Evolutionary conservation across 176 grass and related monocot genomes (phyloP).

Genomic region (Pontederia crassipes): DNA sequence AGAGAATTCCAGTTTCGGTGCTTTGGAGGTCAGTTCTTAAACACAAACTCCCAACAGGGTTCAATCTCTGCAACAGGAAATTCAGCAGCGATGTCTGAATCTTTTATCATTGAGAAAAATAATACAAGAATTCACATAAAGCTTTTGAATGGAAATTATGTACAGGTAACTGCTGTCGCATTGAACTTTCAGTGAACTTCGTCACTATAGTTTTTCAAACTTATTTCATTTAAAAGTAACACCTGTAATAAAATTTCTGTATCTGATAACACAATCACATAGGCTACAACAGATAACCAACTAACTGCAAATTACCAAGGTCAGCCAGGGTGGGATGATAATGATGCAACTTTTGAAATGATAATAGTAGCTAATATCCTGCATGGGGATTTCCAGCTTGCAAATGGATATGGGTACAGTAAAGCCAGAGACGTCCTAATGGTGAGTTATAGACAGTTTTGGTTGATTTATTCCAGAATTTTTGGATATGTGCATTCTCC

Average conservation of each 20-base stretch:
- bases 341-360: slow-evolving; percentile 67
- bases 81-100: slow-evolving; percentile 39
- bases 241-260: slow-evolving; percentile 23
- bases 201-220: background rate
- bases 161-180: slow-evolving; percentile 40
- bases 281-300: slow-evolving; percentile 55
- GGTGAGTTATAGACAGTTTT: slow-evolving; percentile 33
- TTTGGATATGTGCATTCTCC: background rate
- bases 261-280: slow-evolving; percentile 15
- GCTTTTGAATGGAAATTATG: slow-evolving; percentile 48
- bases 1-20: slow-evolving; percentile 57
- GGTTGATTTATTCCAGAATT: slow-evolving; percentile 3
- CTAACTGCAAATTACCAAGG: slow-evolving; percentile 56
- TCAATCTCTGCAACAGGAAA: slow-evolving; percentile 43
- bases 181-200: background rate
- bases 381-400: slow-evolving; percentile 88
- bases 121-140: slow-evolving; percentile 67
- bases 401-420: slow-evolving; percentile 53
- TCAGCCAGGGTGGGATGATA: slow-evolving; percentile 62
- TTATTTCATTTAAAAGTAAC: background rate
- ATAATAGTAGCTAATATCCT: slow-evolving; percentile 53
- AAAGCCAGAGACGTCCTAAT: slow-evolving; percentile 41
- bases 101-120: slow-evolving; percentile 66
- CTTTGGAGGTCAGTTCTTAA: slow-evolving; percentile 64
- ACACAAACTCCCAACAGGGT: slow-evolving; percentile 31